Base-by-base conservation (phyloP, 106 monocot genomes). In the Allium cepa region DNA sequence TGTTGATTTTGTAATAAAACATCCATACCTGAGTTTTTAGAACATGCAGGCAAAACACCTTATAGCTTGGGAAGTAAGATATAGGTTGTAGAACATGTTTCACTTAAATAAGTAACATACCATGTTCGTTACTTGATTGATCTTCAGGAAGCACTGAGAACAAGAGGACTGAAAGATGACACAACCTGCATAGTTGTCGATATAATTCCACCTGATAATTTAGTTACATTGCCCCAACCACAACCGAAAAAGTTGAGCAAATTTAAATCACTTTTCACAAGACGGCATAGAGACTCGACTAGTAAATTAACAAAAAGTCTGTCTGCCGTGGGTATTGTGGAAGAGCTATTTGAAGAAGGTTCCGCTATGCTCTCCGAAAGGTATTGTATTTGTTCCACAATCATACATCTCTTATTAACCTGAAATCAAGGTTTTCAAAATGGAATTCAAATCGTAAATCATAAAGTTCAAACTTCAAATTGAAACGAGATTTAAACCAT, bases 281-380 rank as follows among this genome's bases (percentile, higher is more conserved):
- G 85, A 65, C 75, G 48, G 60, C 62, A 79, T 7, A 73, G 76
- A 67, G 79, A 87, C 59, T 77, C 83, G 73, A 61, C 79, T 57
- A 84, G 72, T 59, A 93, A 93, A 53, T 74, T 90, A 18, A 73
- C 87, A 13, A 93, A 85, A 69, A 88, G 83, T 56, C 67, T 84
- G 17, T 80, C 87, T 84, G 77, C 84, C 46, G 77, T 80, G 22
- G 81, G 87, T 67, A 81, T 85, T 17, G 93, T 99, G 4, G 99
- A 99, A 69, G 99, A 99, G 68, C 60, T 99, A 70, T 99, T 99
- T 75, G 99, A 99, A 80, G 99, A 99, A 93, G 99, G 99, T 76
- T 99, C 99, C 45, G 99, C 99, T 15, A 99, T 93, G 90, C 85
- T 99, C 46, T 78, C 99, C 14, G 99, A 99, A 71, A 90, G 99